phyloP scores from a whole-genome alignment of 148 eudicot genomes.

The Cornus suecica region DNA sequence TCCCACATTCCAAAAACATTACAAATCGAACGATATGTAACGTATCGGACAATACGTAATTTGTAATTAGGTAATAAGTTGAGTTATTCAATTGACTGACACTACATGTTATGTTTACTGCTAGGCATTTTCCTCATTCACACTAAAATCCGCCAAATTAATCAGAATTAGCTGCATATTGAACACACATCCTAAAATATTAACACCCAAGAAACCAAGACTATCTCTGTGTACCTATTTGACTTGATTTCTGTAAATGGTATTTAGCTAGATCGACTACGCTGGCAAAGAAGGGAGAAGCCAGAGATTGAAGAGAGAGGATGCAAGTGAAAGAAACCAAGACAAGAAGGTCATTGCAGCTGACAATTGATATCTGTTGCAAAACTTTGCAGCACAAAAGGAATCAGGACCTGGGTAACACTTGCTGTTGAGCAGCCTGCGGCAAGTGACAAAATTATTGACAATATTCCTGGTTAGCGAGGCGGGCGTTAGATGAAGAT shows the following conservation, averaged over 20 bases:
- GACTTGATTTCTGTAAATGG: conserved; percentile 13
- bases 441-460: conserved; percentile 64
- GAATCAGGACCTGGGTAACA: conserved; percentile 57
- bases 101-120: no score
- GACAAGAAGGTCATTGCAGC: conserved; percentile 87
- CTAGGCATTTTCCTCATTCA: neutral
- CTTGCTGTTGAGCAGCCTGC: conserved; percentile 87
- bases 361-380: conserved; percentile 69
- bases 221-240: conserved; percentile 2
- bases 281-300: conserved; percentile 55
- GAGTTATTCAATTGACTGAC: neutral
- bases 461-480: conserved; percentile 58
- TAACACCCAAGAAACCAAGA: neutral
- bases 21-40: no score
- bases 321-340: conserved; percentile 69
- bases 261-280: neutral
- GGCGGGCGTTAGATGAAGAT: conserved; percentile 57
- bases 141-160: neutral
- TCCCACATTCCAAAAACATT: no score
- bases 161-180: neutral
- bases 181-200: no score
- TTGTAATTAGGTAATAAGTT: no score
- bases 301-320: conserved; percentile 86
- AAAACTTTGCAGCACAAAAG: conserved; percentile 44
- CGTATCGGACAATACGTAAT: no score